phyloP scores from a whole-genome alignment of 2,329 filamentous ascomycete genomes.

The Exutisphaerella laricina region DNA sequence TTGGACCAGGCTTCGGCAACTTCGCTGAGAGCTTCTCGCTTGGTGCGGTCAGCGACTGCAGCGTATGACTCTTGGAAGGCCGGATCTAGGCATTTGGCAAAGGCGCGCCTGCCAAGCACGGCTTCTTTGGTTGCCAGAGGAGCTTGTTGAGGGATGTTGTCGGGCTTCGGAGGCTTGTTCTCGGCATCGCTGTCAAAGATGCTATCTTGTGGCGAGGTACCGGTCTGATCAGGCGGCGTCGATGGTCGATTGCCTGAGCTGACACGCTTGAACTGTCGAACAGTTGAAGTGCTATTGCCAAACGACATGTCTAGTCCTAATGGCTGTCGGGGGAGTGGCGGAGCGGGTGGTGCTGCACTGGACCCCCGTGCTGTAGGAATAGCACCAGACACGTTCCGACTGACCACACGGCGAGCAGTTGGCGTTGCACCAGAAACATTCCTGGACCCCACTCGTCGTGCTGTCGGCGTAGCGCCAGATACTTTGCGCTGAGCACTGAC shows the following conservation, averaged over 20 bases:
- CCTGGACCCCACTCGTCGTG: conserved; percentile 28
- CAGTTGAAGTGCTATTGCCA: conserved; percentile 86
- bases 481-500: conserved; percentile 37
- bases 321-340: conserved; percentile 56
- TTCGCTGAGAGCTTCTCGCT: conserved; percentile 75
- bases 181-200: conserved; percentile 50
- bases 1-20: conserved; percentile 80
- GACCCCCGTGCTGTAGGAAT: conserved; percentile 43
- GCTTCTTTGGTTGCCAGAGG: conserved; percentile 63
- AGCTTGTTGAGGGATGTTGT: conserved; percentile 15
- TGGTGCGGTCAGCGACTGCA: conserved; percentile 59
- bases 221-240: conserved; percentile 20
- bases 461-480: conserved; percentile 17
- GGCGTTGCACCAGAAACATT: conserved; percentile 33
- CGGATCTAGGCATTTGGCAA: conserved; percentile 74
- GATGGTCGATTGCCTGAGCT: conserved; percentile 43
- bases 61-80: conserved; percentile 79
- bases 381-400: conserved; percentile 31
- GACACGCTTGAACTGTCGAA: conserved; percentile 84
- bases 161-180: conserved; percentile 53
- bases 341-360: conserved; percentile 26
- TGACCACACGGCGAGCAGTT: conserved; percentile 29
- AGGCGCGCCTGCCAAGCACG: conserved; percentile 72
- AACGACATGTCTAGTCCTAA: conserved; percentile 87
- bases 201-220: conserved; percentile 27